Evolutionary conservation across 2,329 filamentous ascomycete genomes (phyloP).

Genomic region (Elsinoe batatas): DNA sequence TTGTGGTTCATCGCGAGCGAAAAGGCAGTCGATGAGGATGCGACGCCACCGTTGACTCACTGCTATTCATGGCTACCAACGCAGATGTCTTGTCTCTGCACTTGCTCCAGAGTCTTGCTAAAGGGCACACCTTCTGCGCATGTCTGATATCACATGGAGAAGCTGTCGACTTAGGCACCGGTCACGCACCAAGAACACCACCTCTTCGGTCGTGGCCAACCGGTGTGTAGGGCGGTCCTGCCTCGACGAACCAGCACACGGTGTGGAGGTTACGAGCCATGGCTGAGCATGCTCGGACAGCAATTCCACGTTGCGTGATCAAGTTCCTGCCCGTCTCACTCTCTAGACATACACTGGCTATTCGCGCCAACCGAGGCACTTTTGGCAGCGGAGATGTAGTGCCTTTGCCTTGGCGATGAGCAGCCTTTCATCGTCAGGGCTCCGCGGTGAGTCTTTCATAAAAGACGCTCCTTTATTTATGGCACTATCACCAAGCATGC

Average conservation of each 20-base stretch:
- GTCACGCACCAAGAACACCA: background rate
- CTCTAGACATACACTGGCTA: too few relatives aligned
- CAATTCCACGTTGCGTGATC: too few relatives aligned
- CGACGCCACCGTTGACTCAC: background rate
- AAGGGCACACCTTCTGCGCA: background rate
- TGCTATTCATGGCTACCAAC: background rate
- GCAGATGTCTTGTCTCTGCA: background rate
- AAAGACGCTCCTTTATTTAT: too few relatives aligned
- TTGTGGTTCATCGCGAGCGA: background rate
- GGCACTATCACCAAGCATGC: too few relatives aligned
- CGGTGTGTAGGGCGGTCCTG: background rate
- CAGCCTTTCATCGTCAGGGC: too few relatives aligned
- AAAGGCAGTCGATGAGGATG: background rate
- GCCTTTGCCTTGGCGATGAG: too few relatives aligned
- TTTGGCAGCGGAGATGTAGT: too few relatives aligned
- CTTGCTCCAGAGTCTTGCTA: background rate
- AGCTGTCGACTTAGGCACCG: background rate
- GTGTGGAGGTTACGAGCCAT: too few relatives aligned
- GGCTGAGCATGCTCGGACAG: too few relatives aligned
- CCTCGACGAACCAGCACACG: background rate
- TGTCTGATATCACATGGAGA: background rate
- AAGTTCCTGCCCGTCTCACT: too few relatives aligned
- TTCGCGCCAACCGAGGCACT: too few relatives aligned
- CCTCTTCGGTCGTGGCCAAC: background rate
- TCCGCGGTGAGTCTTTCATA: too few relatives aligned